Percentiles rank a stretch among this genome's conserved stretches.
phyloP scores from a whole-genome alignment of 176 grass and related monocot species.

The Oryza meridionalis region DNA sequence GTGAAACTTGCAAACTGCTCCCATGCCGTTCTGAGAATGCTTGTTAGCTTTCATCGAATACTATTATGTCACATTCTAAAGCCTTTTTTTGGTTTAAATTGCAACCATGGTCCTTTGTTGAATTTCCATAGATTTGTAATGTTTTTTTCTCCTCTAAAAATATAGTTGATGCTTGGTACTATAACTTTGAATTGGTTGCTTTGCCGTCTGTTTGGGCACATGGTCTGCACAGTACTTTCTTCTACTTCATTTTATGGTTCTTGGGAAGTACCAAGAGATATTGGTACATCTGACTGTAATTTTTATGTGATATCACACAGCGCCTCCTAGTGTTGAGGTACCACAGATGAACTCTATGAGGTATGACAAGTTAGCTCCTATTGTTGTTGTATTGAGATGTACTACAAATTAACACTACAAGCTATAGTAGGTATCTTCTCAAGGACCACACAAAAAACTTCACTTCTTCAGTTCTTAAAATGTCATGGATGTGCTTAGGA shows the following conservation, averaged over 20 bases:
- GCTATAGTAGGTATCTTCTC: not conserved
- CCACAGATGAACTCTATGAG: not conserved
- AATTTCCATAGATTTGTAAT: not conserved
- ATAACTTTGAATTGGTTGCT: not conserved
- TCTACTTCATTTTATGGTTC: not conserved
- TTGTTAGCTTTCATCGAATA: not conserved
- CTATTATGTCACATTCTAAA: not conserved
- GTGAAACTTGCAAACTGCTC: constrained; percentile 7
- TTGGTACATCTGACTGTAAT: not conserved
- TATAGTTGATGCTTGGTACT: not conserved
- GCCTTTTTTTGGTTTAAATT: not conserved
- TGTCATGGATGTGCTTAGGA: not conserved
- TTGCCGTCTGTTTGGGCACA: not conserved
- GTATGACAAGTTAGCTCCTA: not conserved
- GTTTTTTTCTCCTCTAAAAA: constrained; percentile 21
- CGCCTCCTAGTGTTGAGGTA: not conserved
- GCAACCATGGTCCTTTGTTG: not conserved
- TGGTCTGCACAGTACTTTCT: not conserved
- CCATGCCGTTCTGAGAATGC: not conserved
- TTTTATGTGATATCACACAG: not conserved
- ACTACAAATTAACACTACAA: not conserved
- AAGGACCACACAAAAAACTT: not conserved
- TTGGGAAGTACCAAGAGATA: not conserved
- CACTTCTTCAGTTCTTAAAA: not conserved
- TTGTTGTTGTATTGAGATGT: not conserved